Base-by-base conservation (phyloP, 164 flowering plant genomes). In the Platanus orientalis region DNA sequence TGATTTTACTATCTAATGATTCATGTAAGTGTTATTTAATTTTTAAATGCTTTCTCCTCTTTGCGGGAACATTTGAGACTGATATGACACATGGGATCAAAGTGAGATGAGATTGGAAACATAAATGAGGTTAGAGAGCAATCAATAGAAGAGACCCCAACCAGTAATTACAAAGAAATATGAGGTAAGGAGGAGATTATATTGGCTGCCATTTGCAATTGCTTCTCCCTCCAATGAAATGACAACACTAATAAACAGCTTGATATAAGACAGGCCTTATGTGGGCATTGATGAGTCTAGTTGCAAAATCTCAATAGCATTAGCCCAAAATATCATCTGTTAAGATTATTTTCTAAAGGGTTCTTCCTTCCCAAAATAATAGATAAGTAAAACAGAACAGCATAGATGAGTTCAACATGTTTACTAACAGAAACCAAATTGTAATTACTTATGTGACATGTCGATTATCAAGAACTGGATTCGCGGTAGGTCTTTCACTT, bases 391-490 rank as follows among this genome's bases (percentile, higher is more conserved):
- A n/a, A n/a, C n/a, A n/a, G n/a, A n/a, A n/a, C n/a, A n/a, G n/a
- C n/a, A n/a, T n/a, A n/a, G n/a, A n/a, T n/a, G n/a, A n/a, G n/a
- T n/a, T n/a, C n/a, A n/a, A n/a, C n/a, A n/a, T n/a, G n/a, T n/a
- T n/a, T 32, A 32, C 5, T 32, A 32, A 32, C 0, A 32, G 9
- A 32, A 32, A 32, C 5, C 7, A 24, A 24, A 17, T 6, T 23
- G 39, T 20, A 19, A 45, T 13, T 58, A 24, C 89, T 76, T 81
- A 88, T 92, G 88, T 32, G 97, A 88, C 91, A 90, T 81, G 62
- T 90, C 95, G 24, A 90, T 79, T 0, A 90, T 81, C 72, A 90
- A 69, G 72, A 66, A 80, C 54, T 85, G 78, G 51, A 88, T 79
- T 61, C 59, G 67, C 17, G 80, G 75, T 56, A 55, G 56, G 25